A percentile compares a stretch with the other conserved stretches of the same genome.
phyloP scores from a whole-genome alignment of 2,329 filamentous ascomycete genomes.

The Fusarium heterosporum region DNA sequence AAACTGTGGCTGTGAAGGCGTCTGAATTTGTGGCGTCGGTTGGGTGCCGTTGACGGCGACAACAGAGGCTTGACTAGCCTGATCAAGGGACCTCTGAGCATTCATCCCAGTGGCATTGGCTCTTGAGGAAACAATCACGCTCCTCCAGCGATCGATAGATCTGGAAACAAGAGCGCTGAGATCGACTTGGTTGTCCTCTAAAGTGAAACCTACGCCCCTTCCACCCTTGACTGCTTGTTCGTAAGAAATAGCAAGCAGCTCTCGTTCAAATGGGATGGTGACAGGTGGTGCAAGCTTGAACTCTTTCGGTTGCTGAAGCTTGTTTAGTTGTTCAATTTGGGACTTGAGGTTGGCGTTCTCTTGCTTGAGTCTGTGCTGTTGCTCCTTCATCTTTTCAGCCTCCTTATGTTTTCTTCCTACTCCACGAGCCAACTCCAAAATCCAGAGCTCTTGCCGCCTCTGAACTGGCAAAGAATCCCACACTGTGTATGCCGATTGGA shows the following conservation, averaged over 20 bases:
- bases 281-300: conserved; percentile 65
- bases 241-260: conserved; percentile 60
- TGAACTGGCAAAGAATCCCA: conserved; percentile 75
- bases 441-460: conserved; percentile 70
- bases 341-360: conserved; percentile 67
- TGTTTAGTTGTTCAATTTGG: conserved; percentile 70
- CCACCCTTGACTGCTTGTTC: conserved; percentile 59
- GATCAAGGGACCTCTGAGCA: conserved; percentile 63
- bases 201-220: conserved; percentile 58
- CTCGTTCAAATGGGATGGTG: conserved; percentile 64
- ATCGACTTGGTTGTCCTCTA: conserved; percentile 65
- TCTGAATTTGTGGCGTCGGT: conserved; percentile 38
- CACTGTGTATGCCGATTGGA: conserved; percentile 80
- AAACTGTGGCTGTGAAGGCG: conserved; percentile 33
- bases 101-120: conserved; percentile 59
- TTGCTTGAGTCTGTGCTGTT: conserved; percentile 64
- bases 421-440: conserved; percentile 70
- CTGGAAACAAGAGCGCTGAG: conserved; percentile 63
- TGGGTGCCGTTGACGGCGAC: conserved; percentile 41
- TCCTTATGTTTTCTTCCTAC: conserved; percentile 69
- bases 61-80: conserved; percentile 42
- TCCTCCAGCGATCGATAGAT: conserved; percentile 73
- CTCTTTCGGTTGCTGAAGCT: conserved; percentile 69
- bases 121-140: conserved; percentile 66
- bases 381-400: conserved; percentile 62